Base-by-base conservation (phyloP, 768 basidiomycete genomes). In the Exsudoporus frostii region DNA sequence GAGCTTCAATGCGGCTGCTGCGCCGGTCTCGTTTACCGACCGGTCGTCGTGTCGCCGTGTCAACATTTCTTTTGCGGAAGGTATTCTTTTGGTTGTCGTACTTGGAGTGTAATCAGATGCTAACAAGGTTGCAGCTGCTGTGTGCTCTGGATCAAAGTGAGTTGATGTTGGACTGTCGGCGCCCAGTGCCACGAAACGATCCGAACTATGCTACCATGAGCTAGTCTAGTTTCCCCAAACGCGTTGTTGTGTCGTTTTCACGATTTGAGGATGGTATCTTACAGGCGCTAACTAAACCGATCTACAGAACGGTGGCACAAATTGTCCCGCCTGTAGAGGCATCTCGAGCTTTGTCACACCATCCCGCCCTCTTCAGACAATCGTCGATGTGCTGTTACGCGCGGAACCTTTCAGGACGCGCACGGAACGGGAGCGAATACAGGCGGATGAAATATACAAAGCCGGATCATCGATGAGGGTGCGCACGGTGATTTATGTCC, bases 1-100 rank as follows among this genome's bases (percentile, higher is more conserved):
- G 90, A 92, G 65, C 77, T 92, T 37, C 85, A 90, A 58, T 93
- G 91, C 60, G 91, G 88, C 20, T 92, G 91, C 66, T 93, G 91
- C 69, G 80, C 88, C 17, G 90, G 83, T 53, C 76, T 93, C 39
- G 84, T 88, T 53, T 91, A 93, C 70, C 77, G 81, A 54, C 91
- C 91, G 3, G 90, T 93, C 15, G 74, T 91, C 27, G 88, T 93
- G 47, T 77, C 80, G 33, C 91, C 91, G 29, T 93, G 91, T 67
- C 88, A 92, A 61, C 91, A 93, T 76, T 91, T 88, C 77, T 92
- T 92, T 66, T 93, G 91, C 63, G 91, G 91, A 69, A 91, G 90
- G 89, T 90, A 70, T 53, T 73, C 60, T 45, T 10, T 25, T 33
- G 14, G 10, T 43, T 8, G 38, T 45, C 38, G 46, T 47, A 3